A percentile compares a stretch with the other conserved stretches of the same genome.
Evolutionary conservation across 768 basidiomycete genomes (phyloP).

Genomic region (Psilocybe cyanescens): DNA sequence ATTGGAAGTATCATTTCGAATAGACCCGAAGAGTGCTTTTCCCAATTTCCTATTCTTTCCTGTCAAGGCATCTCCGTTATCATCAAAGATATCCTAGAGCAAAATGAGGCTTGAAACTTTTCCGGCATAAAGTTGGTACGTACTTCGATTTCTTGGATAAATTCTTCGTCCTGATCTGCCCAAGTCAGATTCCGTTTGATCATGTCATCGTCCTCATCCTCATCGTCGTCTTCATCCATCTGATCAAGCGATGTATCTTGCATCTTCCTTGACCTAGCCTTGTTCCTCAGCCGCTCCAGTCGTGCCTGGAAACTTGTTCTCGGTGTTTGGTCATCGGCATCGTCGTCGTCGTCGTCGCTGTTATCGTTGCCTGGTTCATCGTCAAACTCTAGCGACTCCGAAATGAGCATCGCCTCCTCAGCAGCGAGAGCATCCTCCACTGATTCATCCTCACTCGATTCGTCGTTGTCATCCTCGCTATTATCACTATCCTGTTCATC

Average conservation of each 20-base stretch:
- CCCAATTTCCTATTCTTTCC: conserved; percentile 49
- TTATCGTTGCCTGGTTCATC: conserved; percentile 32
- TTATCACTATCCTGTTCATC: conserved; percentile 45
- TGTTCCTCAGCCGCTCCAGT: conserved; percentile 42
- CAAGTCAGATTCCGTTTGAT: conserved; percentile 31
- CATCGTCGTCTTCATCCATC: conserved; percentile 26
- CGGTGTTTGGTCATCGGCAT: conserved; percentile 38
- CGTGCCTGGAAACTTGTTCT: conserved; percentile 49
- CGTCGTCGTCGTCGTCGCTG: conserved; percentile 39
- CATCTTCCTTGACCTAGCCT: conserved; percentile 27
- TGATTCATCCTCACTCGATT: conserved; percentile 35
- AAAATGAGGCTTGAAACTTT: background rate
- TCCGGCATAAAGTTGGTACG: conserved; percentile 12
- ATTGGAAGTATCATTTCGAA: conserved; percentile 59
- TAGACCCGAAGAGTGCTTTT: conserved; percentile 62
- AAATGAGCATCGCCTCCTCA: conserved; percentile 52
- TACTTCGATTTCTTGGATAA: conserved; percentile 59
- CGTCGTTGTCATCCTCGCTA: conserved; percentile 31
- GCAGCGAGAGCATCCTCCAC: conserved; percentile 42
- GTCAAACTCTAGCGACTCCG: conserved; percentile 29
- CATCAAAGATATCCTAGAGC: conserved; percentile 61
- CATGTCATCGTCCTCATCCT: conserved; percentile 37
- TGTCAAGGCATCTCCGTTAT: conserved; percentile 52
- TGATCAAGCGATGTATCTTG: conserved; percentile 25
- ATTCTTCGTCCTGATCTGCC: conserved; percentile 62